Evolutionary conservation across 202 grass and related monocot genomes (phyloP), one percentile per base, ranked within the genome.

Genomic region (Setaria viridis): DNA sequence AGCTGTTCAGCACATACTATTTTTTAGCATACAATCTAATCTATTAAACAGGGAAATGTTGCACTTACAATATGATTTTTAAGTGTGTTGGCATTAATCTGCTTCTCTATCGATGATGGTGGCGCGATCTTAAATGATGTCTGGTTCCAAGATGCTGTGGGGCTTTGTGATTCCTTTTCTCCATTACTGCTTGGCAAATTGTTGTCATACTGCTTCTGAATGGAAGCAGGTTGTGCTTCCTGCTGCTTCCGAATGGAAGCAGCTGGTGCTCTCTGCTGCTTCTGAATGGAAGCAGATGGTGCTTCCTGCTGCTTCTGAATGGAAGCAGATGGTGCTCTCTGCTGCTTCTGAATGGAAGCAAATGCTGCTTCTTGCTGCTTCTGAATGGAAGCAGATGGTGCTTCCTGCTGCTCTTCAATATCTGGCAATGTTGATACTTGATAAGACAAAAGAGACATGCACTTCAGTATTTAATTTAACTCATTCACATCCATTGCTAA

Each of bases 31-130:
- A 29, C 58, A 4, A 29, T 14, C 12, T 20, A 7, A 56, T 56
- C 39, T 56, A 16, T 56, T 56, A 6, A 56, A 56, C 6, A 56
- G 6, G 54, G 17, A 56, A 56, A 56, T 56, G 54, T 20, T 20
- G 54, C 16, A 15, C 71, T 76, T 76, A 84, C 82, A 11, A 51
- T 16, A 51, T 15, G 49, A 51, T 51, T 51, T 51, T 51, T 51
- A 51, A 51, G 49, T 15, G 49, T 15, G 49, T 51, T 15, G 13
- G 11, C 49, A 51, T 51, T 15, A 4, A 74, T 74, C 21, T 19
- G 15, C 50, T 74, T 37, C 33, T 67, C 34, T 32, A 74, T 34
- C 72, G 21, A 35, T 19, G 48, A 30, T 13, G 46, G 29, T 35
- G 72, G 72, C 48, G 20, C 41, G 46, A 48, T 71, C 20, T 48